A percentile compares a stretch with the other conserved stretches of the same genome.
Evolutionary conservation across 176 grass and related monocot genomes (phyloP).

Genomic region (Rhynchospora tenuis): DNA sequence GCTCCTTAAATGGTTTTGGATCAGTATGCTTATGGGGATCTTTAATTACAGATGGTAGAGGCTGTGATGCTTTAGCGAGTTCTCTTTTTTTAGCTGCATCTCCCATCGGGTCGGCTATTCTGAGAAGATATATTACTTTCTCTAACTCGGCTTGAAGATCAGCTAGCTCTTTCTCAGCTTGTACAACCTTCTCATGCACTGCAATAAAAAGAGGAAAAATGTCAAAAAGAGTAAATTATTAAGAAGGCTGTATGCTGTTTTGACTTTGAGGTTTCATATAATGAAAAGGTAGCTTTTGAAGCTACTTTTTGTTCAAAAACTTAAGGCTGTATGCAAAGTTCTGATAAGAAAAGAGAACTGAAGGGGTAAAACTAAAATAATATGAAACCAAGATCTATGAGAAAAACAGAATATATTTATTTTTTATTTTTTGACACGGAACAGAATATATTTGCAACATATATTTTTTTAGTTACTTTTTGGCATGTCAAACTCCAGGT

Average conservation of each 20-base stretch:
- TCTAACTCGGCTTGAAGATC: constrained; percentile 68
- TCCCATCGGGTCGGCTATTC: constrained; percentile 93
- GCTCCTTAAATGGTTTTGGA: constrained; percentile 12
- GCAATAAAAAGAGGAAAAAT: neutral
- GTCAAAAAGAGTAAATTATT: neutral
- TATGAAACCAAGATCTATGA: neutral
- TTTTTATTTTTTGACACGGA: too few relatives aligned
- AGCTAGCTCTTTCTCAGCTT: constrained; percentile 66
- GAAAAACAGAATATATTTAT: neutral
- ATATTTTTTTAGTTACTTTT: neutral
- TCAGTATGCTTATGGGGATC: neutral
- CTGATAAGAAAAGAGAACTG: neutral
- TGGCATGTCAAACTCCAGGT: neutral
- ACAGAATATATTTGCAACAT: neutral
- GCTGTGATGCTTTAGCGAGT: constrained; percentile 23
- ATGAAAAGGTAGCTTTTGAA: too few relatives aligned
- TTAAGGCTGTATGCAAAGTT: too few relatives aligned
- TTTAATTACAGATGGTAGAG: constrained; percentile 8
- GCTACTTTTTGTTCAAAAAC: too few relatives aligned
- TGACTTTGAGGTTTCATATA: too few relatives aligned
- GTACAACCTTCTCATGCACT: constrained; percentile 68
- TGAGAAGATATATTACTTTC: constrained; percentile 79
- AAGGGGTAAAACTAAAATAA: neutral
- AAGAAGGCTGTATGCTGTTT: neutral
- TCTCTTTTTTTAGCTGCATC: constrained; percentile 72